Evolutionary conservation across 371 early-diverging fungal genomes (phyloP).

Genomic region (Saksenaea vasiformis): DNA sequence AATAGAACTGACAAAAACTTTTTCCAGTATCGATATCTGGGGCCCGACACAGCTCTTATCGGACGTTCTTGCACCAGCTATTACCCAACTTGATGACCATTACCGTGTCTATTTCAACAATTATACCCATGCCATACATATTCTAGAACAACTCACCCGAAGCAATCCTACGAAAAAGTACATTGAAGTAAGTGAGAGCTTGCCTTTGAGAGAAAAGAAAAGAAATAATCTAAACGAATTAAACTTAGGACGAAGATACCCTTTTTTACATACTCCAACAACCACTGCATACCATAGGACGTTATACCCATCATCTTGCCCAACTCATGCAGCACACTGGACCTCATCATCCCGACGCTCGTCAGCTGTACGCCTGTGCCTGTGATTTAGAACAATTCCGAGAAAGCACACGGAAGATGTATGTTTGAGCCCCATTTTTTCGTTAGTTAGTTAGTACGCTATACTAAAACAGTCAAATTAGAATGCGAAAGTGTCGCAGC

Average conservation of each 20-base stretch:
- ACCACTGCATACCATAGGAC: constrained; percentile 19
- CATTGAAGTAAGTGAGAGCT: constrained; percentile 15
- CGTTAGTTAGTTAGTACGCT: too few species aligned
- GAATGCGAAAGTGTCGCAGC: constrained; percentile 18
- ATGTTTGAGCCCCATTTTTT: constrained; percentile 3
- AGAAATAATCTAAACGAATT: background rate
- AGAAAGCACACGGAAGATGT: constrained; percentile 15
- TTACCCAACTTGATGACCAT: background rate
- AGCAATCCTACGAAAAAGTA: constrained; percentile 14
- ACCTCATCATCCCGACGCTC: constrained; percentile 28
- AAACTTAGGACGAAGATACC: constrained; percentile 8
- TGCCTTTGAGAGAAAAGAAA: background rate
- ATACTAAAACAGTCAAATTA: background rate
- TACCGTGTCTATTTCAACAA: constrained; percentile 22
- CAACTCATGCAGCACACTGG: constrained; percentile 20
- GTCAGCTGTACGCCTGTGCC: constrained; percentile 14
- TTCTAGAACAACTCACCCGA: constrained; percentile 16
- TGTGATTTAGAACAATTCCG: constrained; percentile 13
- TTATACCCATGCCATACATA: constrained; percentile 15
- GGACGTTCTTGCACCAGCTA: constrained; percentile 16
- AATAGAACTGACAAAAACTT: background rate
- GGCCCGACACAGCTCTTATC: constrained; percentile 28
- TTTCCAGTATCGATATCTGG: constrained; percentile 29
- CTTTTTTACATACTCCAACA: constrained; percentile 15
- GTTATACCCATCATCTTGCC: constrained; percentile 18